A percentile compares a stretch with the other conserved stretches of the same genome.
These are phyloP conservation scores for Funneliformis geosporum DNA, from an alignment of 192 early-diverging fungal genomes.

Conservation along the genomic window DNA sequence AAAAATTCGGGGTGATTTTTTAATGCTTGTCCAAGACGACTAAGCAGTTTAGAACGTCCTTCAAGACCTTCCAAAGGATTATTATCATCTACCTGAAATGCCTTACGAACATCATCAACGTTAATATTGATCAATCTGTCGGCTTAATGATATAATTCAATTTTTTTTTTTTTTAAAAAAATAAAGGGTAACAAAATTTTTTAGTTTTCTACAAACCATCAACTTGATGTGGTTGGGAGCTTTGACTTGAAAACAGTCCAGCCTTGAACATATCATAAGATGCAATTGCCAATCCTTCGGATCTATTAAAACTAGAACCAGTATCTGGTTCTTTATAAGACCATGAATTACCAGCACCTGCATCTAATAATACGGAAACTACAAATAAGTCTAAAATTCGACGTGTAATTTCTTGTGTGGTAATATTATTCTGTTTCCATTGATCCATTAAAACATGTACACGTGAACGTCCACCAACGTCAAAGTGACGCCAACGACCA, in stretches of 20 bases:
- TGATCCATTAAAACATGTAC: constrained; percentile 48
- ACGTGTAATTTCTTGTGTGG: constrained; percentile 58
- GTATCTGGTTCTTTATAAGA: constrained; percentile 59
- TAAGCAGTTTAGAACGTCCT: constrained; percentile 72
- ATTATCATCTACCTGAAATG: constrained; percentile 75
- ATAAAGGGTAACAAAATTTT: background rate
- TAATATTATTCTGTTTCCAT: constrained; percentile 46
- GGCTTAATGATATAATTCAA: constrained; percentile 38
- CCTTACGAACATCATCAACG: constrained; percentile 50
- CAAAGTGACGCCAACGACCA: constrained; percentile 86
- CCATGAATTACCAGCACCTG: constrained; percentile 87
- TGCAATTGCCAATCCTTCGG: constrained; percentile 87
- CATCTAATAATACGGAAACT: constrained; percentile 89
- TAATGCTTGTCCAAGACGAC: constrained; percentile 62
- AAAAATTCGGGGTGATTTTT: constrained; percentile 60
- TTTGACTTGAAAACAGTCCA: constrained; percentile 73
- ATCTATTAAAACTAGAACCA: constrained; percentile 57
- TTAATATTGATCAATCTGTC: constrained; percentile 54
- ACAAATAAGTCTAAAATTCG: constrained; percentile 83
- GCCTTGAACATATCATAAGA: constrained; percentile 80
- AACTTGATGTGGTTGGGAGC: constrained; percentile 60
- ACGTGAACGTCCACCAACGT: constrained; percentile 52
- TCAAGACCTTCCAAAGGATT: constrained; percentile 83
- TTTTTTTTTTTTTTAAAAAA: background rate
- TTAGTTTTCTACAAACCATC: constrained; percentile 56